A percentile compares a stretch with the other conserved stretches of the same genome.
Conservation (phyloP, 2,329 filamentous ascomycete species). For the Mycosphaerella sp. region DNA sequence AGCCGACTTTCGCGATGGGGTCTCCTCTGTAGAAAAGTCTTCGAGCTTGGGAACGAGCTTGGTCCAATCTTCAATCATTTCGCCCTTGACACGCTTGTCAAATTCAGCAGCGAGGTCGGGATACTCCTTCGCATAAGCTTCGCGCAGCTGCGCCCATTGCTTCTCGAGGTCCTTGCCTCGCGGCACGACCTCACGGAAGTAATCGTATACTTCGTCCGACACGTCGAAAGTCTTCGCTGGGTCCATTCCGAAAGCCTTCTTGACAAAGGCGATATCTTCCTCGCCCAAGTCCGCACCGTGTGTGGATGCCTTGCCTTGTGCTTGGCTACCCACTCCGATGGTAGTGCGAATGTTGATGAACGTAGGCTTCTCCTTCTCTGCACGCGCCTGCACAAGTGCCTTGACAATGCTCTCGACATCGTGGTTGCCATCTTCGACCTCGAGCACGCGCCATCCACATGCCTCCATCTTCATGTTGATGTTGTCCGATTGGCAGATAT, state of each 20-base stretch:
- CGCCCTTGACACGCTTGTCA: constrained; percentile 43
- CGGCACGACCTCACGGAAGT: constrained; percentile 46
- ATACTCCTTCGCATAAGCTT: constrained; percentile 40
- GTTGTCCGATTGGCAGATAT: constrained; percentile 48
- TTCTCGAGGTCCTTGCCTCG: constrained; percentile 44
- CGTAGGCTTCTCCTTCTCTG: constrained; percentile 42
- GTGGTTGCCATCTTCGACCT: constrained; percentile 49
- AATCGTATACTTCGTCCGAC: constrained; percentile 43
- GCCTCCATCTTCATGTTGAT: constrained; percentile 53
- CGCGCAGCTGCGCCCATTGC: constrained; percentile 45
- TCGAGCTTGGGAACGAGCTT: constrained; percentile 44
- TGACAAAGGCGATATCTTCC: constrained; percentile 51
- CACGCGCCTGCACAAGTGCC: constrained; percentile 39
- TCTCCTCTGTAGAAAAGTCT: constrained; percentile 43
- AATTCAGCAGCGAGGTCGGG: constrained; percentile 49
- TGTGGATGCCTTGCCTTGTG: constrained; percentile 48
- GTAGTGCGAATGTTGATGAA: constrained; percentile 53
- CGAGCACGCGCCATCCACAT: constrained; percentile 50
- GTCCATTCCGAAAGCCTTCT: constrained; percentile 46
- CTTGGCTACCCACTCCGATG: constrained; percentile 48
- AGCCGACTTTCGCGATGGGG: constrained; percentile 47
- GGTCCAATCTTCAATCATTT: constrained; percentile 44
- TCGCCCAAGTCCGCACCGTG: constrained; percentile 54
- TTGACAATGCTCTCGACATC: constrained; percentile 46
- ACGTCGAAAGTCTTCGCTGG: constrained; percentile 36